phyloP scores from a whole-genome alignment of 805 yeast genomes.

The Saturnispora dispora region DNA sequence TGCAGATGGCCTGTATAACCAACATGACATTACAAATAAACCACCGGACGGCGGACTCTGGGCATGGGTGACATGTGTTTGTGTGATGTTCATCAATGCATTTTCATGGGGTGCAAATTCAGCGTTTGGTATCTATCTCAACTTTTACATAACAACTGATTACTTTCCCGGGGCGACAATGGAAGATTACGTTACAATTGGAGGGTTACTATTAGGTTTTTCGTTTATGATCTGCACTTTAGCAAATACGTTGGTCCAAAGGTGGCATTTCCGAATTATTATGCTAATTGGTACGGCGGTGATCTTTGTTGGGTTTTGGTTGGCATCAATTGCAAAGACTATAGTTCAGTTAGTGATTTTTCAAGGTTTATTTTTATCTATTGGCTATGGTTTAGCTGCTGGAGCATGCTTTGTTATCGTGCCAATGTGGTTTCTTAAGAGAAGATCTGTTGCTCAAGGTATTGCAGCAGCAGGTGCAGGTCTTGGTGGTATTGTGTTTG shows the following conservation, averaged over 20 bases:
- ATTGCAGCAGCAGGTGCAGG: constrained; percentile 44
- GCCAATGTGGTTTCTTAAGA: constrained; percentile 42
- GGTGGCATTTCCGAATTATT: constrained; percentile 42
- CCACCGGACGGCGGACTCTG: constrained; percentile 38
- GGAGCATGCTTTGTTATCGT: constrained; percentile 28
- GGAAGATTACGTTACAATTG: constrained; percentile 46
- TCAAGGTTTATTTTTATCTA: constrained; percentile 39
- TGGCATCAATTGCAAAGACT: constrained; percentile 36
- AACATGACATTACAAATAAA: constrained; percentile 18
- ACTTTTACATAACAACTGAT: constrained; percentile 34
- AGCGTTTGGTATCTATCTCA: constrained; percentile 45
- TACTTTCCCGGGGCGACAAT: constrained; percentile 41
- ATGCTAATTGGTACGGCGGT: constrained; percentile 33
- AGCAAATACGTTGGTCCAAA: constrained; percentile 36
- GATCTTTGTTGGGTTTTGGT: constrained; percentile 33
- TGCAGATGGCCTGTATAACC: constrained; percentile 28
- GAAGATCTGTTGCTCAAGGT: constrained; percentile 40
- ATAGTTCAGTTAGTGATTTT: constrained; percentile 39
- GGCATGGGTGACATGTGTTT: constrained; percentile 41
- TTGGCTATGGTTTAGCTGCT: constrained; percentile 35
- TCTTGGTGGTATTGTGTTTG: constrained; percentile 41
- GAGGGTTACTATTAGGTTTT: constrained; percentile 43
- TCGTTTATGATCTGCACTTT: constrained; percentile 59
- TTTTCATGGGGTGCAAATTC: constrained; percentile 50
- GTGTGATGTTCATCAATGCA: constrained; percentile 26